Base-by-base conservation (phyloP, 768 basidiomycete species). In the Cystobasidiopsis lactophilus region DNA sequence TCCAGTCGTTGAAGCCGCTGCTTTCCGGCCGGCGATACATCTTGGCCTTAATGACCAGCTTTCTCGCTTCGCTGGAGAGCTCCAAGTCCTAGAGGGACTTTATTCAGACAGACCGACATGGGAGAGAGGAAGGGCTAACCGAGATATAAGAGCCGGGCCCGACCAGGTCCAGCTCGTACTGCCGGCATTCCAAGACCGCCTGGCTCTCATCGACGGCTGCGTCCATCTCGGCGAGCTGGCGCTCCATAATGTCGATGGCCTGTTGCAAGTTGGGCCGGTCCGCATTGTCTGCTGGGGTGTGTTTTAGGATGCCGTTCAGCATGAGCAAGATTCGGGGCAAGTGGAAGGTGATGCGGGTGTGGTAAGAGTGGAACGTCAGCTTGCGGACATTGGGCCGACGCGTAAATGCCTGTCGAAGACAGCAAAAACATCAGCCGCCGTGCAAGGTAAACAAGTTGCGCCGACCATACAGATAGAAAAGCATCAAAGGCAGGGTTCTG, bases 281-380 rank as follows among this genome's bases (percentile, higher is more conserved):
- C n/a, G 82, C 79, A 60, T 91, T 80, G 2, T 73, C 76, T 9
- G 72, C 66, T 0, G 77, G 75, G 0, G 84, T 77, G 58, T 80
- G 78, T 19, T 86, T 80, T 56, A 80, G 68, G 57, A 96, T 81
- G 30, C 75, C 73, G 57, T 80, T 80, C 55, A 96, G 68, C 18
- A 96, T 71, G 1, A 95, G 72, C 57, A 83, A 79, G 64, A 95
- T 95, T 45, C 89, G 81, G 39, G 88, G 70, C 33, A 91, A 68
- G 40, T 91, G 78, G 54, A 85, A 83, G 58, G 91, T 88, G 1
- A 89, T 85, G 35, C 86, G 78, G 60, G 84, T 79, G 62, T 89
- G 81, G 68, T 95, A 98, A 59, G 74, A 80, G 64, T 89, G 86
- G 76, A 98, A 81, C 63, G 88, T 86, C 19, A 85, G 72, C 47